Percentiles rank a stretch among this genome's conserved stretches.
These are phyloP conservation scores for Xylariales sp. DNA, from an alignment of 2,329 filamentous ascomycete species.

Conservation along the genomic window DNA sequence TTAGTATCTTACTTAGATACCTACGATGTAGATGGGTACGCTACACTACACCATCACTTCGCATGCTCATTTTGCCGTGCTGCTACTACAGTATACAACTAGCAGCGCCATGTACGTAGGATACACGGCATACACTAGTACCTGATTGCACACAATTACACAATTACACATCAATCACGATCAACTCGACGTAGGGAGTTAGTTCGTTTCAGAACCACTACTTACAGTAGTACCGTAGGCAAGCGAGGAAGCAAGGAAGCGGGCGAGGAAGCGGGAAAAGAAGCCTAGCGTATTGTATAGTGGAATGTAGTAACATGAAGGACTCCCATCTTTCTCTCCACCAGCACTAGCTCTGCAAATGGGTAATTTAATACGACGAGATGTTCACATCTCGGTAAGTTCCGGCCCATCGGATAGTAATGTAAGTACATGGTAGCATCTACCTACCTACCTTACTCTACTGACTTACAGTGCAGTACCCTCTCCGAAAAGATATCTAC, in stretches of 20 bases:
- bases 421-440: not conserved
- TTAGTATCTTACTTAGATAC: not conserved
- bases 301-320: not conserved
- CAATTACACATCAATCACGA: constrained; percentile 9
- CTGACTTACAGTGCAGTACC: not conserved
- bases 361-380: constrained; percentile 1
- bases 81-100: too few relatives aligned
- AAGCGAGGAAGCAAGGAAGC: constrained; percentile 20
- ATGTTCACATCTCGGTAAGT: not conserved
- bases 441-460: not conserved
- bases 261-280: constrained; percentile 16
- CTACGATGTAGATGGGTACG: not conserved
- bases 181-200: not conserved
- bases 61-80: not conserved
- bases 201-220: not conserved
- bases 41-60: not conserved
- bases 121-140: too few relatives aligned
- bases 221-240: not conserved
- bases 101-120: too few relatives aligned
- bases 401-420: not conserved
- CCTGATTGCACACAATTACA: not conserved
- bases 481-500: not conserved
- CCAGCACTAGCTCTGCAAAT: not conserved
- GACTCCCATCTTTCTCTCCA: not conserved
- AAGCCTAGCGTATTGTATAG: not conserved